Evolutionary conservation across 306 rosid genomes (phyloP).

Genomic region (Luffa acutangula): DNA sequence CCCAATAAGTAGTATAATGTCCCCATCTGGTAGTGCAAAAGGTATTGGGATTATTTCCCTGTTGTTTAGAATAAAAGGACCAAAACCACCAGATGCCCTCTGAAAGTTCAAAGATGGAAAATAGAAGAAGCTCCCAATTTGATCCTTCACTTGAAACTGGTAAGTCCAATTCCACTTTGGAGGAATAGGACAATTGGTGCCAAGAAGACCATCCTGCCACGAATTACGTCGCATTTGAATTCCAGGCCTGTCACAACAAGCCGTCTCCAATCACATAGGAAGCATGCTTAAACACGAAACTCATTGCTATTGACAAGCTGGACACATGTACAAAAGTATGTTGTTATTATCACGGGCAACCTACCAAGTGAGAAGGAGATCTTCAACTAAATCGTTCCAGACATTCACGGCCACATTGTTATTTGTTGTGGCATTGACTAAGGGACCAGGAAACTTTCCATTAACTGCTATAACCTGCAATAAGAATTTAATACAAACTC

Average conservation of each 20-base stretch:
- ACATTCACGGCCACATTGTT: constrained; percentile 58
- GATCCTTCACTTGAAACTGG: constrained; percentile 86
- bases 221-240: constrained; percentile 69
- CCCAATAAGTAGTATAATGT: constrained; percentile 57
- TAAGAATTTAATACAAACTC: not conserved
- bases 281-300: not conserved
- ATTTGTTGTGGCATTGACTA: constrained; percentile 64
- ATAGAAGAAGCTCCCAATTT: constrained; percentile 88
- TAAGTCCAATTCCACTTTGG: constrained; percentile 87
- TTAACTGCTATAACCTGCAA: constrained; percentile 72
- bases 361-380: constrained; percentile 70
- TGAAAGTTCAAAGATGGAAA: constrained; percentile 70
- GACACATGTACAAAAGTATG: not conserved
- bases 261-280: not conserved
- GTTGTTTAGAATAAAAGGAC: constrained; percentile 56
- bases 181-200: constrained; percentile 91
- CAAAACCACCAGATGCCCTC: constrained; percentile 93
- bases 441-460: constrained; percentile 68
- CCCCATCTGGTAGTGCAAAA: constrained; percentile 64
- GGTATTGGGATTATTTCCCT: constrained; percentile 49
- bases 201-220: constrained; percentile 88
- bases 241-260: constrained; percentile 51
- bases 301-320: not conserved
- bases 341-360: not conserved
- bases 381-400: constrained; percentile 57